Evolutionary conservation across 2,329 filamentous ascomycete genomes (phyloP), one percentile per base, ranked within the genome.

Genomic region (Ophiostoma sp.): DNA sequence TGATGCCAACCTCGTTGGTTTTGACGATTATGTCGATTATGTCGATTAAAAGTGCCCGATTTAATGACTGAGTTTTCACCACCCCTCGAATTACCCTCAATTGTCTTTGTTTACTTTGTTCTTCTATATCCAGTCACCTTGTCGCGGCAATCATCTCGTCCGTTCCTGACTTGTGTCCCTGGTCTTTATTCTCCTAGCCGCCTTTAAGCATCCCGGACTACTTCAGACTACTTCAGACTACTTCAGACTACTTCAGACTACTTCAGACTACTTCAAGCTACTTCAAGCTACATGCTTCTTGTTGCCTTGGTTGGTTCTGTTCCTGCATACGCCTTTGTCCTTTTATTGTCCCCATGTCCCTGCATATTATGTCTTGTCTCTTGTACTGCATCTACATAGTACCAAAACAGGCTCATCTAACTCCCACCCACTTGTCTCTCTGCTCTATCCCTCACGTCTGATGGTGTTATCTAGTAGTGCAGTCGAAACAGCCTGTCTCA

Each of bases 371-470:
- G 17, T 57, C 44, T 57, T 57, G n/a, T 27, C n/a, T 27, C 5
- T 57, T 11, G 52, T 57, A 10, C 13, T 27, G 52, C 4, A 10
- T 23, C 48, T 23, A n/a, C 15, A n/a, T n/a, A n/a, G n/a, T n/a
- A n/a, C 44, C 44, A 48, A 48, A 17, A 17, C 44, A 17, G 20
- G 15, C 44, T 48, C 17, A 48, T 48, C 44, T 48, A 17, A 48
- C 44, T 20, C 5, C 17, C 17, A 15, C 44, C 44, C 44, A 48
- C 44, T 48, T 48, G 44, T 48, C 17, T 48, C 44, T 48, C 44
- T 48, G 17, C 44, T 54, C 48, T 54, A 57, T 57, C 52, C 52
- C 52, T 57, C 52, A 27, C 52, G n/a, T 57, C 52, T 57, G 44
- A 20, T 48, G 5, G 44, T n/a, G 41, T n/a, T 48, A 11, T 10